These are phyloP conservation scores for Candida qinlingensis DNA, from an alignment of 805 yeast genomes.

Conservation along the genomic window DNA sequence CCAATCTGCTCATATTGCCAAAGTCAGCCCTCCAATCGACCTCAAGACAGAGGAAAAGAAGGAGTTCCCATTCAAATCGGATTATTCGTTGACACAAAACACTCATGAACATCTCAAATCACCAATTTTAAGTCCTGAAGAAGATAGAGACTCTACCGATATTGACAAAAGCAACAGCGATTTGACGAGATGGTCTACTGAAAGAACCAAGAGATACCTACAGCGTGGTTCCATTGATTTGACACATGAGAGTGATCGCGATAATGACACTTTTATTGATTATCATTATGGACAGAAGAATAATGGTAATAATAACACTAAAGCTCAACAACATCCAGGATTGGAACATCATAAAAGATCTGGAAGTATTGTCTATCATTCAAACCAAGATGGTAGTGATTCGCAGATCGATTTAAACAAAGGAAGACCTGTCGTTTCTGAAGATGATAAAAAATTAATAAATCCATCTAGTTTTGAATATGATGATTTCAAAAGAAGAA, in stretches of 20 bases:
- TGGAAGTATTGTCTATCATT: conserved; percentile 6
- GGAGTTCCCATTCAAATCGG: conserved; percentile 4
- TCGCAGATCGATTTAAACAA: background rate
- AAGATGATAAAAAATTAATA: background rate
- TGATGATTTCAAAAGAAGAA: conserved; percentile 23
- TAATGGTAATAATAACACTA: background rate
- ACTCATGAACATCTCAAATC: background rate
- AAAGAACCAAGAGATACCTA: conserved; percentile 9
- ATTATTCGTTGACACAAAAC: background rate
- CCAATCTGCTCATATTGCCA: conserved; percentile 1
- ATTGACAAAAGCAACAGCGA: background rate
- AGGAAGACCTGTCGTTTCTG: background rate
- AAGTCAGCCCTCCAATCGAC: conserved; percentile 1
- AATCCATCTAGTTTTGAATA: conserved; percentile 15
- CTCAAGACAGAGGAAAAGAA: background rate
- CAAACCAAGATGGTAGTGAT: conserved; percentile 3
- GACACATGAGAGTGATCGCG: conserved; percentile 2
- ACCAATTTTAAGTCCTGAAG: background rate
- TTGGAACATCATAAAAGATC: background rate
- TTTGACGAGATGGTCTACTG: conserved; percentile 9
- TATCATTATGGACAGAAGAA: background rate
- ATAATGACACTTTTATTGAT: conserved; percentile 4
- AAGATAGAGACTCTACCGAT: background rate
- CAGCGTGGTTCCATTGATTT: conserved; percentile 10
- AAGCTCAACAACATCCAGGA: background rate